phyloP scores from a whole-genome alignment of 306 rosid species.

The Macrotyloma uniflorum region DNA sequence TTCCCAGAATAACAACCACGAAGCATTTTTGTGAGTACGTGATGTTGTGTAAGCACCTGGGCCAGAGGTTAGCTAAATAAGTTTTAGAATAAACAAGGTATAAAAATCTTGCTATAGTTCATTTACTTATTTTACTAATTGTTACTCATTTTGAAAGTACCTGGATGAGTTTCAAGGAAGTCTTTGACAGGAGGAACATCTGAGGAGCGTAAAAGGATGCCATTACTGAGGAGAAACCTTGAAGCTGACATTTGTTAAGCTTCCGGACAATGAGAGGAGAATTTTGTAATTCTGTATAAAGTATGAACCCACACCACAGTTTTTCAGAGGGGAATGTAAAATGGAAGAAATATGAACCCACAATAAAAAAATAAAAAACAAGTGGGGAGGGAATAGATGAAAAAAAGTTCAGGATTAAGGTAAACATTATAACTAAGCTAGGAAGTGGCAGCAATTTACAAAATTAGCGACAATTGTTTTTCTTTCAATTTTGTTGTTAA shows the following conservation, averaged over 20 bases:
- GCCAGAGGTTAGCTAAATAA: conserved; percentile 19
- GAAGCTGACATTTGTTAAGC: conserved; percentile 40
- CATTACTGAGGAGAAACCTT: conserved; percentile 69
- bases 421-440: background rate
- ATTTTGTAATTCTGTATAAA: background rate
- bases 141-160: conserved; percentile 40
- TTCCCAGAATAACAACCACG: conserved; percentile 78
- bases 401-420: background rate
- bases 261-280: conserved; percentile 14
- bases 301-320: background rate
- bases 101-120: background rate
- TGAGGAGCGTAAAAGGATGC: conserved; percentile 50
- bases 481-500: background rate
- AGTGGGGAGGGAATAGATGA: background rate
- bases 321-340: background rate
- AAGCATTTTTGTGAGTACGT: conserved; percentile 74
- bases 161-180: conserved; percentile 76
- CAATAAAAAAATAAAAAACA: background rate
- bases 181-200: conserved; percentile 60
- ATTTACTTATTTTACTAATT: background rate
- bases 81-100: conserved; percentile 6
- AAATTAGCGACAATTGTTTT: background rate
- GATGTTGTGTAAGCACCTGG: conserved; percentile 94
- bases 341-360: background rate
- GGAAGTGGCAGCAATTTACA: background rate